phyloP scores from a whole-genome alignment of 2,329 filamentous ascomycete genomes.

The Berkeleyomyces basicola region DNA sequence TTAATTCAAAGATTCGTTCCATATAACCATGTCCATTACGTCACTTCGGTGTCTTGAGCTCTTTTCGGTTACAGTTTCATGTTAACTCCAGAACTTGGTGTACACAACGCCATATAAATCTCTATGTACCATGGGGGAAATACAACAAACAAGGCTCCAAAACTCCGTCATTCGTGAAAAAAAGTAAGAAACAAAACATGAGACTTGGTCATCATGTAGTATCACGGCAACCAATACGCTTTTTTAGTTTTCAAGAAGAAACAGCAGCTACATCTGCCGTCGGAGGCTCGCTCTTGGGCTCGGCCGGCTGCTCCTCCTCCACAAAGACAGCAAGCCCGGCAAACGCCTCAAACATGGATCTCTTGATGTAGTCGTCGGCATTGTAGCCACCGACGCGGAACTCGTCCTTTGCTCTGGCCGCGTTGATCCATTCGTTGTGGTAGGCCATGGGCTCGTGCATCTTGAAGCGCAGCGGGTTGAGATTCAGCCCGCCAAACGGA shows the following conservation, averaged over 20 bases:
- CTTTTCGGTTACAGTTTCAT: no score
- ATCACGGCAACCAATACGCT: background rate
- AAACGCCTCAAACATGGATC: conserved; percentile 78
- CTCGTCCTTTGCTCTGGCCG: conserved; percentile 45
- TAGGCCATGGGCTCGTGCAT: conserved; percentile 42
- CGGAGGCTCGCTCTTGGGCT: conserved; percentile 15
- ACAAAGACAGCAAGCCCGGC: conserved; percentile 77
- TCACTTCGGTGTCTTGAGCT: no score
- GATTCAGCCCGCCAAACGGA: conserved; percentile 62
- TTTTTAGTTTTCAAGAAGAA: background rate
- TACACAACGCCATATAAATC: background rate
- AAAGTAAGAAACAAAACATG: background rate
- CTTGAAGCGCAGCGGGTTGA: conserved; percentile 52
- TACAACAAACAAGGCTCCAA: conserved; percentile 1
- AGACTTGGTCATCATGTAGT: background rate
- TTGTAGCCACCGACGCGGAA: conserved; percentile 70
- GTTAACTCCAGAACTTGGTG: no score
- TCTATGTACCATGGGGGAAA: background rate
- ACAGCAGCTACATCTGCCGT: background rate
- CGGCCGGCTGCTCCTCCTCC: conserved; percentile 49
- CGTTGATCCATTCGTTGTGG: conserved; percentile 56
- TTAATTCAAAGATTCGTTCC: background rate
- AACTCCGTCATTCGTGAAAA: background rate
- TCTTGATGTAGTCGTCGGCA: conserved; percentile 61
- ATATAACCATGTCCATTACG: no score